Conservation (phyloP, 257 asterid genomes). For the Lavandula angustifolia region DNA sequence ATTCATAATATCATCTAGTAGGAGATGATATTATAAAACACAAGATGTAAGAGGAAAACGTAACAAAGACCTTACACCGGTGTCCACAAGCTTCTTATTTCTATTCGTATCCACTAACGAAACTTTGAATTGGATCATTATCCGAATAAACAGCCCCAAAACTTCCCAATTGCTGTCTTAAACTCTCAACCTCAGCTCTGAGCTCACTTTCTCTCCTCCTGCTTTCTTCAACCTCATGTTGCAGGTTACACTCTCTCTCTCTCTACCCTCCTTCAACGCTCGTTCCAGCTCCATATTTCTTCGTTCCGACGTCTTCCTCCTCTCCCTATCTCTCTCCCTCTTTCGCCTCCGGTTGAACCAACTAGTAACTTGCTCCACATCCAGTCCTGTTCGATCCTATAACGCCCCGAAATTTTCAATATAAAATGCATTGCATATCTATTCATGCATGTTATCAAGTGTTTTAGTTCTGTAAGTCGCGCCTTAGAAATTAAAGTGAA, state of each 20-base stretch:
- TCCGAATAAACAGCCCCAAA: not conserved
- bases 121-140: slow-evolving; percentile 6
- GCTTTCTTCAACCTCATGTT: slow-evolving; percentile 24
- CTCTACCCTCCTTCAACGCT: slow-evolving; percentile 20
- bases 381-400: slow-evolving; percentile 36
- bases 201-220: slow-evolving; percentile 23
- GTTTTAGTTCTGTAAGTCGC: too few species aligned
- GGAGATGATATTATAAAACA: too few species aligned
- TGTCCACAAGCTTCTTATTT: too few species aligned
- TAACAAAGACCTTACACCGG: too few species aligned
- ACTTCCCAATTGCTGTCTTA: not conserved
- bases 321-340: not conserved
- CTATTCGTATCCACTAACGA: not conserved
- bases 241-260: slow-evolving; percentile 29
- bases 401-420: too few species aligned
- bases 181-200: not conserved
- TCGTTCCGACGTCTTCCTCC: slow-evolving; percentile 12
- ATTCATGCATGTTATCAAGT: too few species aligned
- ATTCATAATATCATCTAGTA: too few species aligned
- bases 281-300: slow-evolving; percentile 18
- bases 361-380: slow-evolving; percentile 33
- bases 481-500: too few species aligned
- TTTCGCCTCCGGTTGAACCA: slow-evolving; percentile 35
- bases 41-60: too few species aligned
- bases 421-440: too few species aligned